phyloP scores from a whole-genome alignment of 805 yeast species.

The Sugiyamaella smithiae region DNA sequence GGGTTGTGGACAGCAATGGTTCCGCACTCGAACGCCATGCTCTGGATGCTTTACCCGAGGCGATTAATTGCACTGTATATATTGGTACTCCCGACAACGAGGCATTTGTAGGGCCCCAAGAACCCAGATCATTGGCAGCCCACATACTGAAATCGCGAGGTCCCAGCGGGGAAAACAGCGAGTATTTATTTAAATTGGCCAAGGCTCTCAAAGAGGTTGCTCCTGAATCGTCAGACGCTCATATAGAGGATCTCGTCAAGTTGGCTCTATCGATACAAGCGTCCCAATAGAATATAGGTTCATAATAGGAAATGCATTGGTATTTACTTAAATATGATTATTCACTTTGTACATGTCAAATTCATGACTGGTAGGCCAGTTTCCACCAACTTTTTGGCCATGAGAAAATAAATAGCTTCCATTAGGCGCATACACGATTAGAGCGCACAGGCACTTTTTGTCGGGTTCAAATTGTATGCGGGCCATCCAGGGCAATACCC shows the following conservation, averaged over 20 bases:
- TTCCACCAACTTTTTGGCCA: conserved; percentile 26
- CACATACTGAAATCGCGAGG: conserved; percentile 60
- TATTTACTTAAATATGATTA: too few relatives aligned
- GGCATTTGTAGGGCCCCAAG: conserved; percentile 84
- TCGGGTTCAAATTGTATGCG: conserved; percentile 43
- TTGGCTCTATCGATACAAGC: neutral
- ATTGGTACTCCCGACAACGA: conserved; percentile 79
- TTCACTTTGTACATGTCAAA: conserved; percentile 14
- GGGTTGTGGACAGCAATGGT: conserved; percentile 16
- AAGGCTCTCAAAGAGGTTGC: conserved; percentile 46
- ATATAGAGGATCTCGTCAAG: conserved; percentile 39
- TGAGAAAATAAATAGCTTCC: conserved; percentile 28
- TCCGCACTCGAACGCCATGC: conserved; percentile 1
- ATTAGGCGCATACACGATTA: conserved; percentile 36
- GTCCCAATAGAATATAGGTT: too few relatives aligned
- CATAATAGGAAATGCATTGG: too few relatives aligned
- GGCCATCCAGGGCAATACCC: conserved; percentile 56
- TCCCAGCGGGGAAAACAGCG: conserved; percentile 78
- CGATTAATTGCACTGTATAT: conserved; percentile 62
- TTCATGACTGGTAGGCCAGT: conserved; percentile 33
- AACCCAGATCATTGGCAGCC: conserved; percentile 53
- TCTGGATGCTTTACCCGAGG: conserved; percentile 10
- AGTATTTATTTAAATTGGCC: conserved; percentile 59
- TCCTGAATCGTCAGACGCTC: conserved; percentile 41
- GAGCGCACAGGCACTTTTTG: conserved; percentile 38